phyloP scores from a whole-genome alignment of 106 monocot species.

The Alisma plantagoaquatica region DNA sequence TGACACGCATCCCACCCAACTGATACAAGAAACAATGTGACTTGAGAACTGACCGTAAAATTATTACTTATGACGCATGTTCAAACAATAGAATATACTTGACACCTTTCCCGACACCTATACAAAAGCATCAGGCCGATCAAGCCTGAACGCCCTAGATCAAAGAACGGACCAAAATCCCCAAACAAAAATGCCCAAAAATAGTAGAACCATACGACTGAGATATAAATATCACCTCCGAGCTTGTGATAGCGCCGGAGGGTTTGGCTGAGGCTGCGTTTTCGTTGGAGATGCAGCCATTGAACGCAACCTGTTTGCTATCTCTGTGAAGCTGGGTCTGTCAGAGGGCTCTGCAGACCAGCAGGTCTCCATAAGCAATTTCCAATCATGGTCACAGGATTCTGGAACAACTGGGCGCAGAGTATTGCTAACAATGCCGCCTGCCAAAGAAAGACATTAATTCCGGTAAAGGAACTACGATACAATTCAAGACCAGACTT shows the following conservation, averaged over 20 bases:
- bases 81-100: too few relatives aligned
- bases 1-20: too few relatives aligned
- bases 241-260: background rate
- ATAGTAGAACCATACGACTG: too few relatives aligned
- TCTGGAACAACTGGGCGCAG: constrained; percentile 11
- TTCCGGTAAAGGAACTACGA: background rate
- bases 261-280: background rate
- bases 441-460: background rate
- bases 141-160: too few relatives aligned
- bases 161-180: too few relatives aligned
- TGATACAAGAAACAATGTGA: too few relatives aligned
- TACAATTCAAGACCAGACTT: too few relatives aligned
- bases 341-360: constrained; percentile 31
- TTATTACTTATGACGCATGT: too few relatives aligned
- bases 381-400: constrained; percentile 20
- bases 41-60: too few relatives aligned
- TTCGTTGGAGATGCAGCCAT: constrained; percentile 12
- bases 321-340: constrained; percentile 25
- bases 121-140: too few relatives aligned
- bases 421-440: constrained; percentile 29
- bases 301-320: constrained; percentile 16
- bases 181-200: too few relatives aligned
- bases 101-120: too few relatives aligned
- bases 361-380: constrained; percentile 26
- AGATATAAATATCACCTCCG: background rate